These are phyloP conservation scores for Torulaspora microellipsoides DNA, from an alignment of 805 yeast genomes.

Conservation along the genomic window DNA sequence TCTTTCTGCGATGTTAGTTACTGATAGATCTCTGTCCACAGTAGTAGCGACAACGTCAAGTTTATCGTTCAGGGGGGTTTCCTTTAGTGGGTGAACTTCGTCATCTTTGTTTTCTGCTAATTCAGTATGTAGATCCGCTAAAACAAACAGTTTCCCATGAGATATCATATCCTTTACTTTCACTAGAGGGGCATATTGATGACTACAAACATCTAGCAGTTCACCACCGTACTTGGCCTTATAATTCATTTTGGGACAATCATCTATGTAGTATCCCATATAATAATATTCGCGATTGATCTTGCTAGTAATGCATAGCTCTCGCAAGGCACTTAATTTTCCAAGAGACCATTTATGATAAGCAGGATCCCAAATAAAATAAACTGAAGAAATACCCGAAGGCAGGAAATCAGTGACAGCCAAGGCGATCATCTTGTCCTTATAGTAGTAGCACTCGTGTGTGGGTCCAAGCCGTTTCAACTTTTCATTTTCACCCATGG, in stretches of 20 bases:
- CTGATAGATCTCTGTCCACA: not conserved
- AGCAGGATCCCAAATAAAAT: slow-evolving; percentile 85
- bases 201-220: slow-evolving; percentile 51
- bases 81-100: not conserved
- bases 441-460: slow-evolving; percentile 73
- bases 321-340: slow-evolving; percentile 69
- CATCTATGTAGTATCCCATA: slow-evolving; percentile 75
- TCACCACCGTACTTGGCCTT: slow-evolving; percentile 78
- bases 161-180: slow-evolving; percentile 16
- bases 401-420: slow-evolving; percentile 78
- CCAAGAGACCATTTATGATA: slow-evolving; percentile 68
- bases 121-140: slow-evolving; percentile 5
- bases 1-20: slow-evolving; percentile 34
- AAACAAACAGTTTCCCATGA: slow-evolving; percentile 27
- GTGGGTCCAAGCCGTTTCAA: slow-evolving; percentile 49
- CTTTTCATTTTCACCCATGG: slow-evolving; percentile 13
- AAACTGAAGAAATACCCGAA: slow-evolving; percentile 71
- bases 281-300: slow-evolving; percentile 45
- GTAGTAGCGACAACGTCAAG: slow-evolving; percentile 8
- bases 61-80: slow-evolving; percentile 8
- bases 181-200: slow-evolving; percentile 37
- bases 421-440: slow-evolving; percentile 62
- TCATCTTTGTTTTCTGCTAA: not conserved
- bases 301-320: slow-evolving; percentile 50
- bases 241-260: slow-evolving; percentile 78